These are phyloP conservation scores for Hevea brasiliensis DNA, from an alignment of 345 rosid species.

Conservation along the genomic window DNA sequence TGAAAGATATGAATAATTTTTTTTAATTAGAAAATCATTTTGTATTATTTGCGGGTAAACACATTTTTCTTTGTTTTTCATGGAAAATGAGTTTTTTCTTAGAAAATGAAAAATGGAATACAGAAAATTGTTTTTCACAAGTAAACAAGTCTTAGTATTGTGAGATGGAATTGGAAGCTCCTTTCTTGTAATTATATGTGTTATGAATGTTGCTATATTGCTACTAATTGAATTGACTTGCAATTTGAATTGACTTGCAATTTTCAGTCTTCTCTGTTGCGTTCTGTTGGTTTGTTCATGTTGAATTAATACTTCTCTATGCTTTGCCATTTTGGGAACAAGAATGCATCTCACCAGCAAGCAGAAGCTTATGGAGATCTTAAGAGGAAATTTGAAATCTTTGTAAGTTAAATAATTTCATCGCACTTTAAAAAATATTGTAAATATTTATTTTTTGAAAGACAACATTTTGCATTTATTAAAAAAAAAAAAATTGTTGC, in stretches of 20 bases:
- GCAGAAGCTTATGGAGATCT: constrained; percentile 47
- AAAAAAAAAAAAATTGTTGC: no score
- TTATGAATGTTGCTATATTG: not conserved
- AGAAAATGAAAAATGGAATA: no score
- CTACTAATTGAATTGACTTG: not conserved
- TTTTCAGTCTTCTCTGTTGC: not conserved
- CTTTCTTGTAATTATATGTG: not conserved
- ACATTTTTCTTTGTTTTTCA: no score
- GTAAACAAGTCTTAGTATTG: no score
- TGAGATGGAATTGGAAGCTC: no score
- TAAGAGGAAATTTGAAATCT: constrained; percentile 51
- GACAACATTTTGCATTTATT: no score
- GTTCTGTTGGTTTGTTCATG: not conserved
- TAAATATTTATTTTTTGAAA: not conserved
- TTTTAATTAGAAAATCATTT: no score
- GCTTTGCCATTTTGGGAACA: constrained; percentile 18
- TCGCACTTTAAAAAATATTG: not conserved
- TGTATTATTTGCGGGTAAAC: no score
- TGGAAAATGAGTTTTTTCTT: no score
- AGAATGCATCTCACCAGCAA: constrained; percentile 32
- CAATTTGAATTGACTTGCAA: not conserved
- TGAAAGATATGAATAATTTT: no score
- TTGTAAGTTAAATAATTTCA: constrained; percentile 45
- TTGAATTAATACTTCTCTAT: not conserved
- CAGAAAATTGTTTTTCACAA: no score